A percentile compares a stretch with the other conserved stretches of the same genome.
These are phyloP conservation scores for Tuber calosporum DNA, from an alignment of 495 filamentous ascomycete genomes.

Conservation along the genomic window DNA sequence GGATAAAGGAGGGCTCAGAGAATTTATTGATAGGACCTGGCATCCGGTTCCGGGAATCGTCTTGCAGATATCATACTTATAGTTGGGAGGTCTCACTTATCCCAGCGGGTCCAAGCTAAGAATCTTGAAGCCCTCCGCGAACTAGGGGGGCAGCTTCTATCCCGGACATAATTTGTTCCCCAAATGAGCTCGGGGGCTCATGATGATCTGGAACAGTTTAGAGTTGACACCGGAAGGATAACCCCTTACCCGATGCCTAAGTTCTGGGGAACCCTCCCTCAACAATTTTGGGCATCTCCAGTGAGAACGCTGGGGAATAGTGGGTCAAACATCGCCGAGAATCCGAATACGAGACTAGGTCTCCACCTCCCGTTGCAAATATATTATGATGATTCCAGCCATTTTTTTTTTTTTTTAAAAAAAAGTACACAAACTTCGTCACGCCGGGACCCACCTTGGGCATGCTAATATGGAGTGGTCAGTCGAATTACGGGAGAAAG, in stretches of 20 bases:
- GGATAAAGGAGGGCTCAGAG: background rate
- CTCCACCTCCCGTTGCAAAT: background rate
- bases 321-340: background rate
- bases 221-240: background rate
- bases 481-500: background rate
- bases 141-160: background rate
- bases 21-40: background rate
- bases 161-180: background rate
- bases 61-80: no score
- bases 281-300: background rate
- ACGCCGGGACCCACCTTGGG: background rate
- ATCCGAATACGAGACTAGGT: background rate
- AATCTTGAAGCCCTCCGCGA: background rate
- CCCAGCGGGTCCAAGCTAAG: background rate
- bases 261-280: background rate
- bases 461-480: background rate
- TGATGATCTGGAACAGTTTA: background rate
- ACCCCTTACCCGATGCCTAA: background rate
- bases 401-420: no score
- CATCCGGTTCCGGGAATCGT: background rate
- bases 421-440: background rate
- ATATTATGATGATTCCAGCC: background rate
- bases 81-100: background rate
- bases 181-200: background rate
- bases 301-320: background rate